Conservation (phyloP, 1,284 basidiomycete species). For the Malassezia sympodialis region DNA sequence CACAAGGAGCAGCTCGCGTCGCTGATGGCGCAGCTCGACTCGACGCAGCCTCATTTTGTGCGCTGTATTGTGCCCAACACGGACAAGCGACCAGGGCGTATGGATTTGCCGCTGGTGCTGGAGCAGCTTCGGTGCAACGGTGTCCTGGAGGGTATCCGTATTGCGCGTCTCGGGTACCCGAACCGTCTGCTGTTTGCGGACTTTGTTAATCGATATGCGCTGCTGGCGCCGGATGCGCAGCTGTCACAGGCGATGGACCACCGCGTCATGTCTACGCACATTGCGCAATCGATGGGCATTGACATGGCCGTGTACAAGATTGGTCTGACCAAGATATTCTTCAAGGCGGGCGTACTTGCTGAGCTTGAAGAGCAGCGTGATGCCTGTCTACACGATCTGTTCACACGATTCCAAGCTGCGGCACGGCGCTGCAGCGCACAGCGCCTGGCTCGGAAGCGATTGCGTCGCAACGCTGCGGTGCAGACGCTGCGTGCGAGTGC, state of each 20-base stretch:
- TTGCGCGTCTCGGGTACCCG: constrained; percentile 91
- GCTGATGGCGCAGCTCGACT: constrained; percentile 80
- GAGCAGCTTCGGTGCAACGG: constrained; percentile 97
- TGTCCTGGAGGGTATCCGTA: constrained; percentile 96
- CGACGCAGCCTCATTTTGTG: constrained; percentile 96
- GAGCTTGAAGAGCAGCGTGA: constrained; percentile 92
- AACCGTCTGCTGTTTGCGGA: constrained; percentile 94
- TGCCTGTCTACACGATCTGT: constrained; percentile 72
- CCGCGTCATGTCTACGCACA: constrained; percentile 81
- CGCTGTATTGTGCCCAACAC: constrained; percentile 94
- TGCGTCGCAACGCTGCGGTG: constrained; percentile 83
- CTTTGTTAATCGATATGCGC: constrained; percentile 92
- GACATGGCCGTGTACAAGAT: constrained; percentile 78
- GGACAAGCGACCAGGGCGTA: constrained; percentile 78
- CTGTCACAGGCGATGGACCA: constrained; percentile 94
- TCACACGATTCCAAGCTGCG: constrained; percentile 75
- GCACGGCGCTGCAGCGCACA: constrained; percentile 76
- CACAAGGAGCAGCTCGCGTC: constrained; percentile 92
- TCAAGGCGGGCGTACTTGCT: constrained; percentile 97
- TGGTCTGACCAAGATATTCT: constrained; percentile 95
- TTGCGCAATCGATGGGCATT: constrained; percentile 80
- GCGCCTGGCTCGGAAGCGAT: constrained; percentile 84
- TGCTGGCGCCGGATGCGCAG: constrained; percentile 83
- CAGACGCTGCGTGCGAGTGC: constrained; percentile 90
- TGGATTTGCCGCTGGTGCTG: constrained; percentile 87